A percentile compares a stretch with the other conserved stretches of the same genome.
Evolutionary conservation across 1,284 basidiomycete species (phyloP).

Genomic region (Ustilago tritici): DNA sequence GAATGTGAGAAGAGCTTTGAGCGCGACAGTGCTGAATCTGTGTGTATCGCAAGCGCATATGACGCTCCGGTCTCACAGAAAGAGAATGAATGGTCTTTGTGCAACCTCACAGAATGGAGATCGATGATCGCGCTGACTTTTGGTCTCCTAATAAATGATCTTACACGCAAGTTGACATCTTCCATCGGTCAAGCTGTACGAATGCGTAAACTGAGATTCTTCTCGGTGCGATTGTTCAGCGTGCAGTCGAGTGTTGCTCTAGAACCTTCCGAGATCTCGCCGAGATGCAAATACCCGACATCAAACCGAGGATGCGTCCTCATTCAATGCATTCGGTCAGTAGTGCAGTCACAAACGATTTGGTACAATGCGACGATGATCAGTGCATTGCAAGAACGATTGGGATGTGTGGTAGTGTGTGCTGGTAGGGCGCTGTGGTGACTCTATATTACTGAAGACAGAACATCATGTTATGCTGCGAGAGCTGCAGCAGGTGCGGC

Average conservation of each 20-base stretch:
- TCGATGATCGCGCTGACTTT: not conserved
- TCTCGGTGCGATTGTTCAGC: not conserved
- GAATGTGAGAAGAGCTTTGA: too few species aligned
- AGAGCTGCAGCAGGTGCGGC: constrained; percentile 12
- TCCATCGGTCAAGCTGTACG: not conserved
- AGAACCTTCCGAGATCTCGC: not conserved
- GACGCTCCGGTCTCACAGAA: too few species aligned
- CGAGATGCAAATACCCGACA: not conserved
- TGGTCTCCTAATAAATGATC: not conserved
- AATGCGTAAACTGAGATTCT: not conserved
- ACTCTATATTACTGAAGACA: not conserved
- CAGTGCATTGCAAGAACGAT: not conserved
- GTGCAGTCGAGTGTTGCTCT: constrained; percentile 1
- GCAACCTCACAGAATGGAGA: too few species aligned
- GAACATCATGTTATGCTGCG: constrained; percentile 17
- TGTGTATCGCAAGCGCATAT: too few species aligned
- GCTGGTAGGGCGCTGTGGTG: not conserved
- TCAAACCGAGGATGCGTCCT: too few species aligned
- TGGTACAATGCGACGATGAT: not conserved
- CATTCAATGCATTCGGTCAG: not conserved
- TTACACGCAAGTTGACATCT: not conserved
- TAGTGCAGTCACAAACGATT: not conserved
- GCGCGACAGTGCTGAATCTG: too few species aligned
- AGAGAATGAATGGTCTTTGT: too few species aligned
- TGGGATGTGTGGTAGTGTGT: not conserved